These are phyloP conservation scores for Agroathelia rolfsii DNA, from an alignment of 1,284 basidiomycete genomes.

Conservation along the genomic window DNA sequence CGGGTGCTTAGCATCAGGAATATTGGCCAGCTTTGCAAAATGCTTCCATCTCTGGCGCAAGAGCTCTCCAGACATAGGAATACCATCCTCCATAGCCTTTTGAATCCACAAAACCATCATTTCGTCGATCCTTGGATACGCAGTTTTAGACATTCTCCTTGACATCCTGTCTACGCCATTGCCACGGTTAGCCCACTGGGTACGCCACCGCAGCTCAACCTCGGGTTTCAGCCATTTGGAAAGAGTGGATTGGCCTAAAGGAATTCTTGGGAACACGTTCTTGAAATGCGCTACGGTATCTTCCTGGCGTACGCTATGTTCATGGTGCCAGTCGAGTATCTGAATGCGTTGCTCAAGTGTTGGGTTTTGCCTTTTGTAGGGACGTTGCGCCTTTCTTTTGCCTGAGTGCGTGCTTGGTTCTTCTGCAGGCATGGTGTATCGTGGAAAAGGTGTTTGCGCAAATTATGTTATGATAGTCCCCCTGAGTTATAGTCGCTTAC, in stretches of 20 bases:
- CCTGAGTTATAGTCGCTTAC: too few relatives aligned
- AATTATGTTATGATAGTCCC: too few relatives aligned
- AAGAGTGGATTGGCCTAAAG: slow-evolving; percentile 15
- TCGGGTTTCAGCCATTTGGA: slow-evolving; percentile 17
- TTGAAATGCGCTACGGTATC: slow-evolving; percentile 18
- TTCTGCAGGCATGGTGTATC: too few relatives aligned
- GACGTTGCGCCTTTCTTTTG: too few relatives aligned
- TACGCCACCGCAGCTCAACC: slow-evolving; percentile 11
- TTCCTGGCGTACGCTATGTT: slow-evolving; percentile 16
- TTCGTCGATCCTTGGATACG: slow-evolving; percentile 22
- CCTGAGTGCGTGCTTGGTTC: too few relatives aligned
- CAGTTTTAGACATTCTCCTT: slow-evolving; percentile 15
- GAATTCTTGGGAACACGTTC: slow-evolving; percentile 17
- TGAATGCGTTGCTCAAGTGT: slow-evolving; percentile 18
- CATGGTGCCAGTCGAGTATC: slow-evolving; percentile 21
- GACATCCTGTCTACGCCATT: slow-evolving; percentile 2
- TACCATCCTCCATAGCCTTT: slow-evolving; percentile 18
- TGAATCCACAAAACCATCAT: slow-evolving; percentile 24
- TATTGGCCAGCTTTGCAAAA: slow-evolving; percentile 17
- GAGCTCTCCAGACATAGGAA: slow-evolving; percentile 21
- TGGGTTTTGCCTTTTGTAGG: too few relatives aligned
- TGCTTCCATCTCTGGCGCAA: slow-evolving; percentile 16
- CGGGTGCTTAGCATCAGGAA: slow-evolving; percentile 18
- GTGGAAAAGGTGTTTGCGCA: too few relatives aligned
- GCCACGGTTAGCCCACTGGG: slow-evolving; percentile 7